Evolutionary conservation across 192 early-diverging fungal species (phyloP).

Genomic region (Tieghemiomyces parasiticus): DNA sequence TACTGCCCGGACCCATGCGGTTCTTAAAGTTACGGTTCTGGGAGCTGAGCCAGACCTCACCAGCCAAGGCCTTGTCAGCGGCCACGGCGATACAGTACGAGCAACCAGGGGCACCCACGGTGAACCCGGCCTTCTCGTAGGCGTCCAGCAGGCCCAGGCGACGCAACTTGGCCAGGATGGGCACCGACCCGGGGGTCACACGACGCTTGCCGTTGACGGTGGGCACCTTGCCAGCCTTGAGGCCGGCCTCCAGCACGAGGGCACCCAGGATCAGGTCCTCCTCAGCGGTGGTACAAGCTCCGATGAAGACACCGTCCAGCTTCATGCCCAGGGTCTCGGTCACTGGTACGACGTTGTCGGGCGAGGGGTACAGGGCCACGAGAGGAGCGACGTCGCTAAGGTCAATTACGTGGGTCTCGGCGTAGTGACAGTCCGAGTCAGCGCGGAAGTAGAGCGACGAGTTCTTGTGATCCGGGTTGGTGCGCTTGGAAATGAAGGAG

Average conservation of each 20-base stretch:
- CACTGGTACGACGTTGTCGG: constrained; percentile 58
- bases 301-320: constrained; percentile 67
- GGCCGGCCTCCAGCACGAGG: constrained; percentile 55
- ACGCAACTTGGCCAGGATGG: constrained; percentile 62
- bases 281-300: constrained; percentile 70
- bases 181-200: constrained; percentile 62
- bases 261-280: constrained; percentile 67
- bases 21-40: constrained; percentile 80
- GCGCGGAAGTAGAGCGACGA: constrained; percentile 56
- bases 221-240: constrained; percentile 51
- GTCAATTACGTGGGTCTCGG: constrained; percentile 62
- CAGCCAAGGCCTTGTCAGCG: constrained; percentile 59
- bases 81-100: constrained; percentile 69
- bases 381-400: constrained; percentile 49
- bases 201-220: constrained; percentile 44
- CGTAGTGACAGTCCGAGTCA: constrained; percentile 58
- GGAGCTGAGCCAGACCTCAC: constrained; percentile 68
- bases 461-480: constrained; percentile 50
- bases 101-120: constrained; percentile 61
- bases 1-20: constrained; percentile 69
- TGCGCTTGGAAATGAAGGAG: constrained; percentile 55
- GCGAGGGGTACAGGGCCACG: constrained; percentile 55
- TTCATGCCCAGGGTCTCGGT: constrained; percentile 40
- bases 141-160: constrained; percentile 53
- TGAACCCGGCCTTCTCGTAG: constrained; percentile 62